phyloP scores from a whole-genome alignment of 106 monocot genomes.

The Allium sativum region DNA sequence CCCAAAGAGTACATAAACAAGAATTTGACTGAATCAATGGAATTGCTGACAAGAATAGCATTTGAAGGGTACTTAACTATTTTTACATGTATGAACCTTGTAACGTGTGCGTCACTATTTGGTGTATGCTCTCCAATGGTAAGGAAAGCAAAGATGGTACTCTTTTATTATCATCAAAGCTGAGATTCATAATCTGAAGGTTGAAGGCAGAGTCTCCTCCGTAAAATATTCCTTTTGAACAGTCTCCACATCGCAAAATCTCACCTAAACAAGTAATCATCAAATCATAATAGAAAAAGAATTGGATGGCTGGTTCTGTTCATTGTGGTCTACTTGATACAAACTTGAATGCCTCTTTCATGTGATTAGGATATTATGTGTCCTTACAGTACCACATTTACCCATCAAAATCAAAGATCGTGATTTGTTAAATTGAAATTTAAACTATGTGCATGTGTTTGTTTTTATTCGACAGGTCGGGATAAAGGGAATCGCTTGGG shows the following conservation, averaged over 20 bases:
- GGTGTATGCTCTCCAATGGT: not conserved
- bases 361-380: too few relatives aligned
- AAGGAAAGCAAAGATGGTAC: not conserved
- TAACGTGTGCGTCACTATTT: not conserved
- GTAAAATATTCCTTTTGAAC: conserved; percentile 49
- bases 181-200: conserved; percentile 18
- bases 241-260: conserved; percentile 45
- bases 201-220: conserved; percentile 35
- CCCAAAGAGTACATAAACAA: not conserved
- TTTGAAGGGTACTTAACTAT: not conserved
- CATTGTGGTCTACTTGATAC: too few relatives aligned
- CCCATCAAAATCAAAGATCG: too few relatives aligned
- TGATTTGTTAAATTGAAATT: too few relatives aligned
- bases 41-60: not conserved
- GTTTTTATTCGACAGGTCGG: too few relatives aligned
- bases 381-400: too few relatives aligned
- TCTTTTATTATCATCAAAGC: not conserved
- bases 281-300: not conserved
- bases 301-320: not conserved
- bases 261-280: conserved; percentile 27
- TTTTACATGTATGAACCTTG: not conserved
- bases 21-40: not conserved
- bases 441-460: too few relatives aligned
- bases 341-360: too few relatives aligned
- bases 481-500: too few relatives aligned